Percentiles rank a stretch among this genome's conserved stretches.
Evolutionary conservation across 768 basidiomycete species (phyloP).

Genomic region (Collybia mongolica): DNA sequence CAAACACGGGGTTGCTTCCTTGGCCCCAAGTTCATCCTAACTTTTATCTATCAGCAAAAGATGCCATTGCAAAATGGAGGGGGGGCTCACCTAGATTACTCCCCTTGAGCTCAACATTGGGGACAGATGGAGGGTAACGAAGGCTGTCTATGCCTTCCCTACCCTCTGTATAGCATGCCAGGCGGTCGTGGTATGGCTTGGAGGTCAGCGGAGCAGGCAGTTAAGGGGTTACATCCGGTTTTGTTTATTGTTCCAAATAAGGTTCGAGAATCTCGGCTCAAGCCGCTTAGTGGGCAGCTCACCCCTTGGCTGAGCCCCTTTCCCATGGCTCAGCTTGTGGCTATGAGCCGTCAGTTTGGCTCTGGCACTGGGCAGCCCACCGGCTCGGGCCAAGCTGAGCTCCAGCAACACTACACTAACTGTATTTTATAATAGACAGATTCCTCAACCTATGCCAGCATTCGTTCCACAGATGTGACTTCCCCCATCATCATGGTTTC

Average conservation of each 20-base stretch:
- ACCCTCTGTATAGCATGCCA: not conserved
- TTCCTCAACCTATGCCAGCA: no score
- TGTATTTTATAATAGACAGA: no score
- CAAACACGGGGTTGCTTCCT: no score
- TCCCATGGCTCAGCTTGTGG: not conserved
- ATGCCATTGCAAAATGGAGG: no score
- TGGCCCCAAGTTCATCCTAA: no score
- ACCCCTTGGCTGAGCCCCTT: not conserved
- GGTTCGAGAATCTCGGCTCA: not conserved
- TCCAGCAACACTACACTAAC: slow-evolving; percentile 16
- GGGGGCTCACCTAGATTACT: no score
- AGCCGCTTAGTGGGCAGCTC: not conserved
- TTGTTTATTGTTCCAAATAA: not conserved
- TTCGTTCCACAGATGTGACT: no score
- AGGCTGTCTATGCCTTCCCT: not conserved
- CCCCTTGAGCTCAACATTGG: not conserved
- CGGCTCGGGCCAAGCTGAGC: not conserved
- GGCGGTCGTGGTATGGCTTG: not conserved
- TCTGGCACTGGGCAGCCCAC: not conserved
- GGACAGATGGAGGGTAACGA: not conserved
- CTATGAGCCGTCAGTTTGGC: not conserved
- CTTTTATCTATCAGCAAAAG: no score
- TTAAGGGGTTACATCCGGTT: not conserved
- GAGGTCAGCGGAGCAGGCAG: not conserved
- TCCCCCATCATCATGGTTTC: no score